A percentile compares a stretch with the other conserved stretches of the same genome.
These are phyloP conservation scores for Aspergillus funiculosus DNA, from an alignment of 495 filamentous ascomycete species.

Conservation along the genomic window DNA sequence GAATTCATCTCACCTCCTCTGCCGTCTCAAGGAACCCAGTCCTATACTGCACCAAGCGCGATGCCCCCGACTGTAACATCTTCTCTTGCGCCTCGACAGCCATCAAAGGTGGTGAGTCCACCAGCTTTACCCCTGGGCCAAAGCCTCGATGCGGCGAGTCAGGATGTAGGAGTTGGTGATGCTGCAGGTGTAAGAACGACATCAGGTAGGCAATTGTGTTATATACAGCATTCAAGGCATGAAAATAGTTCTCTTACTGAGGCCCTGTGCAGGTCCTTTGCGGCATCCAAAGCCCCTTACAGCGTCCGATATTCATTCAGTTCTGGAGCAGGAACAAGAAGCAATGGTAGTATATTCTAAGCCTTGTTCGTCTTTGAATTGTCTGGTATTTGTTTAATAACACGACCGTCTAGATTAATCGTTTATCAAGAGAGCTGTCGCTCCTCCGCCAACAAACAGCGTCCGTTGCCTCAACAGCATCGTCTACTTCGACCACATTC, in stretches of 20 bases:
- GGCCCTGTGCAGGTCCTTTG: constrained; percentile 46
- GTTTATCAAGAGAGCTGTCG: constrained; percentile 78
- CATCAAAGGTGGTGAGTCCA: constrained; percentile 45
- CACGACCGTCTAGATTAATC: constrained; percentile 62
- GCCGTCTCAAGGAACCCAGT: constrained; percentile 42
- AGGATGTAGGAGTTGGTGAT: constrained; percentile 35
- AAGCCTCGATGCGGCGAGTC: constrained; percentile 25
- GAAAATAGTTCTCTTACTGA: too few relatives aligned
- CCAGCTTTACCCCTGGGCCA: constrained; percentile 35
- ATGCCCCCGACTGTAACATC: constrained; percentile 40
- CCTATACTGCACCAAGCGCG: constrained; percentile 47
- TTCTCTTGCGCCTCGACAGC: constrained; percentile 40
- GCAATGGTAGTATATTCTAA: constrained; percentile 63
- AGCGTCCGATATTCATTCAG: constrained; percentile 75
- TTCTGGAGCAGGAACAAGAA: constrained; percentile 91
- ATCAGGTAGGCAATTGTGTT: constrained; percentile 37
- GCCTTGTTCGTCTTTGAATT: not conserved
- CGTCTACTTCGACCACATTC: constrained; percentile 61
- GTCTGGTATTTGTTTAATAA: not conserved
- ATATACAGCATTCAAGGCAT: not conserved
- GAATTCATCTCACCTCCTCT: constrained; percentile 57
- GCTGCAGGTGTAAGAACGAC: constrained; percentile 54
- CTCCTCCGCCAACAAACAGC: constrained; percentile 75
- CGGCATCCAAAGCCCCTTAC: constrained; percentile 82
- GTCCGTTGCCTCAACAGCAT: constrained; percentile 74